A percentile compares a stretch with the other conserved stretches of the same genome.
Conservation (phyloP, 2,329 filamentous ascomycete species). For the Ceratocystis variospora region DNA sequence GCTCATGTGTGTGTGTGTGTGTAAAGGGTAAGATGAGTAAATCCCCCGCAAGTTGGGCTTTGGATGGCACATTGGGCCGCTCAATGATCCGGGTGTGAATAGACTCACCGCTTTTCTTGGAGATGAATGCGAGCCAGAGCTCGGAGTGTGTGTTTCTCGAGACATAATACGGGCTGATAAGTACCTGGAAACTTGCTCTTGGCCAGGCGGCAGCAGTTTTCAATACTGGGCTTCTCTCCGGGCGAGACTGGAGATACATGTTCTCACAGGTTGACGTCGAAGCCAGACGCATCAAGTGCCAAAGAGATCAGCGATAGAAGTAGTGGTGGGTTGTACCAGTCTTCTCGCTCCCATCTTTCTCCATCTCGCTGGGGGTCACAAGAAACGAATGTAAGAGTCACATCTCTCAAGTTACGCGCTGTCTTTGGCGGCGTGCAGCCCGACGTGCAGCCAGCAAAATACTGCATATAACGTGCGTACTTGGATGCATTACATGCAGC, state of each 20-base stretch:
- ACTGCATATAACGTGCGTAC: background rate
- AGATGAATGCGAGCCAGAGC: background rate
- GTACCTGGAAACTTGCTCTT: no score
- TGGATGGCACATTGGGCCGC: background rate
- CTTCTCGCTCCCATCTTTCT: no score
- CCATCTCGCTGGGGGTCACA: background rate
- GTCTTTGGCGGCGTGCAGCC: constrained; percentile 2
- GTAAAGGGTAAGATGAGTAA: background rate
- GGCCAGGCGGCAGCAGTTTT: no score
- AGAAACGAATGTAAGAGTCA: background rate
- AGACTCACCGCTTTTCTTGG: background rate
- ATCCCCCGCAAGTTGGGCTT: background rate
- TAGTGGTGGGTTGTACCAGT: no score
- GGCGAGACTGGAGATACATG: no score
- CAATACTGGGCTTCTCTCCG: no score
- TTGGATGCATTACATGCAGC: background rate
- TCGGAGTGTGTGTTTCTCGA: no score
- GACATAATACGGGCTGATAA: no score
- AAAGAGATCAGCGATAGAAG: no score
- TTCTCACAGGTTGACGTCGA: no score
- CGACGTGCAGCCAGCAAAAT: constrained; percentile 1
- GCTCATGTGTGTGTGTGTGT: background rate
- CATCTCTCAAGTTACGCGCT: background rate
- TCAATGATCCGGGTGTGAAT: background rate
- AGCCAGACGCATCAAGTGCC: no score